Conservation (phyloP, 306 rosid species). For the Glycyrrhiza uralensis region DNA sequence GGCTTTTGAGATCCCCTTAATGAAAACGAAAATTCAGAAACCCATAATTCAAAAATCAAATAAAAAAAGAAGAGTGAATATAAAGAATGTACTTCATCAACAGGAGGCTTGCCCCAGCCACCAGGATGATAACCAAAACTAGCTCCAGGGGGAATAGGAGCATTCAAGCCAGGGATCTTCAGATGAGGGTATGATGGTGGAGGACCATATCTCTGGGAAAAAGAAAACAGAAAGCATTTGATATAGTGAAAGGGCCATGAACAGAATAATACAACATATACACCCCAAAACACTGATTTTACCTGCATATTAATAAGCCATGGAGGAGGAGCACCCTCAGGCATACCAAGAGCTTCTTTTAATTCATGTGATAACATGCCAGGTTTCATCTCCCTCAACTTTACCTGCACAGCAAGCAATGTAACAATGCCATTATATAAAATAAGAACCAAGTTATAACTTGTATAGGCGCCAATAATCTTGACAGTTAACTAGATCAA, state of each 20-base stretch:
- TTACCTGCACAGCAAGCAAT: constrained; percentile 55
- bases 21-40: neutral
- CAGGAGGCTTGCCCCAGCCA: constrained; percentile 99
- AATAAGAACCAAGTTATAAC: neutral
- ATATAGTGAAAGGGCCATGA: constrained; percentile 13
- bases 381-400: constrained; percentile 98
- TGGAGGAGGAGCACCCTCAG: constrained; percentile 99
- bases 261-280: constrained; percentile 4
- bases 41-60: neutral
- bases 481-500: neutral
- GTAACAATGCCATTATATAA: constrained; percentile 8
- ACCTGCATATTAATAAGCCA: constrained; percentile 99
- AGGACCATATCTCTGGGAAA: constrained; percentile 88
- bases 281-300: constrained; percentile 18
- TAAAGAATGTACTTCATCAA: constrained; percentile 67
- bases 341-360: constrained; percentile 99
- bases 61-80: neutral
- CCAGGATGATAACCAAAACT: constrained; percentile 99
- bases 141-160: constrained; percentile 96
- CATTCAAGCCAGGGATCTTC: constrained; percentile 96
- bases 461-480: neutral
- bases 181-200: constrained; percentile 97
- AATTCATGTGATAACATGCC: constrained; percentile 90
- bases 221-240: neutral
- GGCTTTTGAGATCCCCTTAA: neutral